These are phyloP conservation scores for Kwoniella botswanensis DNA, from an alignment of 768 basidiomycete genomes.

Conservation along the genomic window DNA sequence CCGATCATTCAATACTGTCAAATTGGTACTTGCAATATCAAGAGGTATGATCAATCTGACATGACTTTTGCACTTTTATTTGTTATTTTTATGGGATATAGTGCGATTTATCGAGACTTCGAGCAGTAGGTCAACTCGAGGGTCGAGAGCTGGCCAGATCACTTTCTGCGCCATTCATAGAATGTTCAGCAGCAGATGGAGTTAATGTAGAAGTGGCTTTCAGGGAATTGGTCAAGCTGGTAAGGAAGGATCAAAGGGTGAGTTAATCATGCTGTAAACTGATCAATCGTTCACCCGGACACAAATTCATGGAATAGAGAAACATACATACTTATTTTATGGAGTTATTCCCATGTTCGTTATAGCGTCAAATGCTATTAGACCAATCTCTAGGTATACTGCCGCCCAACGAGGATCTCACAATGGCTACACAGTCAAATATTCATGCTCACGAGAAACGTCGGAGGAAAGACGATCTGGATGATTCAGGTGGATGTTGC, in stretches of 20 bases:
- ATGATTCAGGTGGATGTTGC: constrained; percentile 2
- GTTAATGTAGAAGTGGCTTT: constrained; percentile 63
- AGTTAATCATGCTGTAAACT: constrained; percentile 17
- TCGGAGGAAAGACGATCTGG: not conserved
- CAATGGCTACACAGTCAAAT: not conserved
- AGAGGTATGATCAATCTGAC: too few species aligned
- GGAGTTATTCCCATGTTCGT: too few species aligned
- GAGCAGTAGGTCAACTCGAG: constrained; percentile 50
- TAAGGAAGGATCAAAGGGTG: constrained; percentile 60
- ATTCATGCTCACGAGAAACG: not conserved
- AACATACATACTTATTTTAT: too few species aligned
- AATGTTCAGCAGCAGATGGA: constrained; percentile 62
- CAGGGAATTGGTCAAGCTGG: constrained; percentile 59
- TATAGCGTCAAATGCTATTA: not conserved
- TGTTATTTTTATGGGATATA: not conserved
- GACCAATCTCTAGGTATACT: not conserved
- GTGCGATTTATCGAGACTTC: constrained; percentile 44
- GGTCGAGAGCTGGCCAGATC: constrained; percentile 54
- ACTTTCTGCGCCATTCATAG: constrained; percentile 60
- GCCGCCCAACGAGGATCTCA: not conserved
- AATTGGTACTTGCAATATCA: too few species aligned
- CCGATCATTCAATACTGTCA: not conserved
- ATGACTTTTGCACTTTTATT: not conserved
- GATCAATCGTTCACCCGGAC: too few species aligned
- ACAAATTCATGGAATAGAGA: too few species aligned